Evolutionary conservation across 352 stramenopile genomes (phyloP).

Genomic region (Globisporangium camurandrum): DNA sequence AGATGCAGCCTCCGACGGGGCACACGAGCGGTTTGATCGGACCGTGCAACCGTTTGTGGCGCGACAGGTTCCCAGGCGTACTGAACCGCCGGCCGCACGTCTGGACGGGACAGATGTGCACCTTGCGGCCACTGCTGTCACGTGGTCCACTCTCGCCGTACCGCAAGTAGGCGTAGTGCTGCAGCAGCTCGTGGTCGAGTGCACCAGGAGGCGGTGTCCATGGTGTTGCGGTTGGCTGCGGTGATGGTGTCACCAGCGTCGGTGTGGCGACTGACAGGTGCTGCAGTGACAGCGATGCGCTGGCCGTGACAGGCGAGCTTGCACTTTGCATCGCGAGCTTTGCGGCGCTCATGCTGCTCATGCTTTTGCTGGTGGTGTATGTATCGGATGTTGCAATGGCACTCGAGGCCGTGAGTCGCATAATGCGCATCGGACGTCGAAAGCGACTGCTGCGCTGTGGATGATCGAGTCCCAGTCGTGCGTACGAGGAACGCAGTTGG

Average conservation of each 20-base stretch:
- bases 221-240: slow-evolving; percentile 1
- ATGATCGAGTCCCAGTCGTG: too few relatives aligned
- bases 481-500: too few relatives aligned
- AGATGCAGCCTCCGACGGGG: slow-evolving; percentile 35
- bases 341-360: too few relatives aligned
- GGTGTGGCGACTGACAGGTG: not conserved
- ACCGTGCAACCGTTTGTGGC: slow-evolving; percentile 51
- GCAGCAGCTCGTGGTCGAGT: slow-evolving; percentile 11
- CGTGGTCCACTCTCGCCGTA: slow-evolving; percentile 5
- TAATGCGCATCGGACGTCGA: too few relatives aligned
- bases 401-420: too few relatives aligned
- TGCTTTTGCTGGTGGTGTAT: too few relatives aligned
- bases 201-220: too few relatives aligned
- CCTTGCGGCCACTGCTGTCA: slow-evolving; percentile 17
- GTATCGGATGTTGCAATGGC: too few relatives aligned
- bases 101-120: slow-evolving; percentile 38
- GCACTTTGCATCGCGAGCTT: too few relatives aligned
- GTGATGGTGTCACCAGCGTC: not conserved
- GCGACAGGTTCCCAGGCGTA: slow-evolving; percentile 48
- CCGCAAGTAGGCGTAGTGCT: slow-evolving; percentile 14
- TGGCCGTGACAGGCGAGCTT: too few relatives aligned
- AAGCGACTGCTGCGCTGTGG: too few relatives aligned
- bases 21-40: slow-evolving; percentile 42
- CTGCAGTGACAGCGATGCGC: too few relatives aligned
- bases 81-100: slow-evolving; percentile 44